Evolutionary conservation across 2,329 filamentous ascomycete species (phyloP).

Genomic region (Pyrenophora tritici-repentis): DNA sequence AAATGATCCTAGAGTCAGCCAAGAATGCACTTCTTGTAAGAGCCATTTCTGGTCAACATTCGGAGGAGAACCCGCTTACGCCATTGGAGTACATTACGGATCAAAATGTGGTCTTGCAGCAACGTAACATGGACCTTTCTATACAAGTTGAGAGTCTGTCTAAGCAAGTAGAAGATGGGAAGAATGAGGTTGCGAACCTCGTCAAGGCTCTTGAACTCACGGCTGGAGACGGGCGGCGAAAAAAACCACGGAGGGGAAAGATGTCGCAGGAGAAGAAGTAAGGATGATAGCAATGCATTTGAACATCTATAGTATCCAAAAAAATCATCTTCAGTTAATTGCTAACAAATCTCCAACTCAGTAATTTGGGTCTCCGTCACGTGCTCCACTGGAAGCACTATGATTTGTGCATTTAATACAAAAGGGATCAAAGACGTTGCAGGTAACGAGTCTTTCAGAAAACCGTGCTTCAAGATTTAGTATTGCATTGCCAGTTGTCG

Average conservation of each 20-base stretch:
- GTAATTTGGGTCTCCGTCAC: slow-evolving; percentile 2
- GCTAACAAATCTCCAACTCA: slow-evolving; percentile 3
- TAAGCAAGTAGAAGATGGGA: slow-evolving; percentile 2
- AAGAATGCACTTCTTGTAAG: slow-evolving; percentile 14
- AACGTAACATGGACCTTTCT: slow-evolving; percentile 1
- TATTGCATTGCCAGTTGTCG: slow-evolving; percentile 1
- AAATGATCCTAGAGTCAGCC: slow-evolving; percentile 18
- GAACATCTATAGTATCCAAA: neutral
- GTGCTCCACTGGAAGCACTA: slow-evolving; percentile 9
- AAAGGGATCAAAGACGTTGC: slow-evolving; percentile 11
- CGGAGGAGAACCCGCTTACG: neutral
- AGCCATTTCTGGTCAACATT: slow-evolving; percentile 3
- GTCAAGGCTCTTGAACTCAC: slow-evolving; percentile 13
- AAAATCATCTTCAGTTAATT: neutral
- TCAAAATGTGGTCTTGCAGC: slow-evolving; percentile 13
- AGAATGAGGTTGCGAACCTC: slow-evolving; percentile 9
- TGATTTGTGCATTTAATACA: slow-evolving; percentile 13
- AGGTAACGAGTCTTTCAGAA: slow-evolving; percentile 3
- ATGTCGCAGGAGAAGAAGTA: slow-evolving; percentile 1
- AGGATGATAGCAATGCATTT: neutral
- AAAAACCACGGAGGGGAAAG: slow-evolving; percentile 7
- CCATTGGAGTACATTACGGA: slow-evolving; percentile 9
- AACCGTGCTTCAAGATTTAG: slow-evolving; percentile 10
- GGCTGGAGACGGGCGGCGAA: slow-evolving; percentile 5
- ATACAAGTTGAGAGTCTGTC: slow-evolving; percentile 1